Base-by-base conservation (phyloP, 768 basidiomycete genomes). In the Coprinellus micaceus region DNA sequence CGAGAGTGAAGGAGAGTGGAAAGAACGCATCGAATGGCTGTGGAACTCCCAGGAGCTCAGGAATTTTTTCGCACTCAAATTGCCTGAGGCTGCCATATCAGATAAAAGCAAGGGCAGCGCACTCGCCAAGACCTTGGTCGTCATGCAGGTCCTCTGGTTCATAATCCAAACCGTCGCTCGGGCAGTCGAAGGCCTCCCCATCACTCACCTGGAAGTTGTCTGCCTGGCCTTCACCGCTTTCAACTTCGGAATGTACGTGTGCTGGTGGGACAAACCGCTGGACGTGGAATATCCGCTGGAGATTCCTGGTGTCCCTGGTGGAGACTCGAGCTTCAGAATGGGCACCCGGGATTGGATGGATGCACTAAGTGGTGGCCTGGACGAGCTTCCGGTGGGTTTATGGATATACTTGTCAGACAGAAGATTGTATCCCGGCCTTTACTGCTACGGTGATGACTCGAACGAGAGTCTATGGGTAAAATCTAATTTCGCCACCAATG, bases 241-340 rank as follows among this genome's bases (percentile, higher is more conserved):
- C 25, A 74, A 68, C 30, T 57, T 66, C 13, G 55, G 65, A 10
- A 68, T 63, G 12, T 75, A 73, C 57, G 30, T 49, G 0, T 46
- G 72, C 1, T 76, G 76, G 75, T 76, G 71, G 74, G 36, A 67
- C 29, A 78, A 78, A 59, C 76, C 75, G 2, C 64, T 69, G 11
- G 68, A 71, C 51, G 68, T 76, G 0, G 59, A 59, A 11, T 57
- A 56, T 19, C 69, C 66, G 33, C 33, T 33, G 33, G 33, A 33
- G 33, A 33, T 33, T 13, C 33, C 6, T 13, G 33, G 33, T 13
- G 33, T 33, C 33, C 33, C 33, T 33, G 33, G 33, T 6, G 33
- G 13, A 33, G 13, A 13, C 6, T 6, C 33, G 7, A 13, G 13
- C 33, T 6, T 13, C 33, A 13, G 13, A 33, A 13, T 6, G 13